These are phyloP conservation scores for Cytospora piceicola DNA, from an alignment of 2,329 filamentous ascomycete genomes.

Conservation along the genomic window DNA sequence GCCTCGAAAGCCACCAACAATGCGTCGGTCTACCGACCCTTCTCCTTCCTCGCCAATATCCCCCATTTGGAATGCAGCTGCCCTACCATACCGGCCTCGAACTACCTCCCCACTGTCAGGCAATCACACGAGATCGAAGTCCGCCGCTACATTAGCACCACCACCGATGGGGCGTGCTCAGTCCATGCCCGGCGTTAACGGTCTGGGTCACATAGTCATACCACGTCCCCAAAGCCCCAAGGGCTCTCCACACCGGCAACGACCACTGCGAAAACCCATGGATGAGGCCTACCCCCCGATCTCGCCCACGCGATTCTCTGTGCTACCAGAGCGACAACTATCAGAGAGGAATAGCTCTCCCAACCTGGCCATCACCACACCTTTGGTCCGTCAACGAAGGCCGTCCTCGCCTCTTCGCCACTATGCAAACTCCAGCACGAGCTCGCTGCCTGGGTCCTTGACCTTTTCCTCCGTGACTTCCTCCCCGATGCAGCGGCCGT, in stretches of 20 bases:
- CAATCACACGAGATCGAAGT: constrained; percentile 61
- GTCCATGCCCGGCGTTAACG: constrained; percentile 66
- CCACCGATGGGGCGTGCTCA: constrained; percentile 65
- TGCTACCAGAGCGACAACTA: constrained; percentile 53
- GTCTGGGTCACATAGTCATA: constrained; percentile 60
- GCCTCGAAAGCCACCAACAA: constrained; percentile 54
- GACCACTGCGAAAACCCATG: constrained; percentile 58
- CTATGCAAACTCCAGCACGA: constrained; percentile 34
- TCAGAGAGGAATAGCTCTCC: constrained; percentile 58
- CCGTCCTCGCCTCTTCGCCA: constrained; percentile 44
- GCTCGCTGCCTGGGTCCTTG: constrained; percentile 23
- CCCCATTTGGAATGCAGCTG: constrained; percentile 52
- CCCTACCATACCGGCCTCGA: constrained; percentile 62
- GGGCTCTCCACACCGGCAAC: constrained; percentile 56
- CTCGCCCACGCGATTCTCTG: constrained; percentile 58
- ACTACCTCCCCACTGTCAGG: constrained; percentile 65
- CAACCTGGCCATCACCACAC: constrained; percentile 43
- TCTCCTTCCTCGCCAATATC: constrained; percentile 57
- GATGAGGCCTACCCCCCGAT: constrained; percentile 64
- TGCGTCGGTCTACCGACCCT: constrained; percentile 64
- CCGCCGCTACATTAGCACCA: constrained; percentile 57
- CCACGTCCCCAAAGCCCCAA: constrained; percentile 60
- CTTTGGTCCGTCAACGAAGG: constrained; percentile 47
- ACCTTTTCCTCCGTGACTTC: constrained; percentile 26
- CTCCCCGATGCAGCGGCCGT: constrained; percentile 41